These are phyloP conservation scores for Penicillium verhagenii DNA, from an alignment of 495 filamentous ascomycete genomes.

Conservation along the genomic window DNA sequence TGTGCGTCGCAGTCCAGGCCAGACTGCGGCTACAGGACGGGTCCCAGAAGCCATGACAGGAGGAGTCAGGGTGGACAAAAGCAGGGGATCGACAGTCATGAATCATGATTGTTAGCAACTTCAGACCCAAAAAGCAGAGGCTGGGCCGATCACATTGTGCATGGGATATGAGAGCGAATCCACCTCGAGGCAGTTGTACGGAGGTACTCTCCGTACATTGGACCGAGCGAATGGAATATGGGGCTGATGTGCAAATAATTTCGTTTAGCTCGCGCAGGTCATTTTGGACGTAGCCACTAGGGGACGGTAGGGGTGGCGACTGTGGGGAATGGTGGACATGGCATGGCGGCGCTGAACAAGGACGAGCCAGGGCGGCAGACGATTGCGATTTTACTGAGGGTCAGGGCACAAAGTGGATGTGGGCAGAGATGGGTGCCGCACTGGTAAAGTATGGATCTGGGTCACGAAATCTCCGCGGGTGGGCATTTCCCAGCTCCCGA, in stretches of 20 bases:
- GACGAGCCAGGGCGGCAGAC: not conserved
- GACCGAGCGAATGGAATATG: not conserved
- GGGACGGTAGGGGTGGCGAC: not conserved
- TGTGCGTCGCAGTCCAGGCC: not conserved
- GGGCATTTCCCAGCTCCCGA: not conserved
- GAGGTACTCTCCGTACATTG: too few relatives aligned
- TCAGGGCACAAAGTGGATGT: not conserved
- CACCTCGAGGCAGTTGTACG: slow-evolving; percentile 4
- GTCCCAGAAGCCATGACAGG: not conserved
- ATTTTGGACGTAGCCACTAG: slow-evolving; percentile 1
- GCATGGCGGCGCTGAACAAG: not conserved
- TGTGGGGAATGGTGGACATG: slow-evolving; percentile 15
- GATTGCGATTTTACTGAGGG: not conserved
- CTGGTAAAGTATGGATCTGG: not conserved
- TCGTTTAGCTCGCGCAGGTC: slow-evolving; percentile 9
- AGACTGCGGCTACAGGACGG: not conserved
- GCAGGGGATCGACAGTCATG: not conserved
- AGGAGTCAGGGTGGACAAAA: not conserved
- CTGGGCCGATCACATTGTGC: slow-evolving; percentile 5
- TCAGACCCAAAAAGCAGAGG: slow-evolving; percentile 1
- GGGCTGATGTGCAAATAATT: slow-evolving; percentile 19
- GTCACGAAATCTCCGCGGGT: not conserved
- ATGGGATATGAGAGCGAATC: not conserved
- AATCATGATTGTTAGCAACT: not conserved
- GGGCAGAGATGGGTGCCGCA: not conserved